Evolutionary conservation across 441 rosid species (phyloP).

Genomic region (Erysimum cheiri): DNA sequence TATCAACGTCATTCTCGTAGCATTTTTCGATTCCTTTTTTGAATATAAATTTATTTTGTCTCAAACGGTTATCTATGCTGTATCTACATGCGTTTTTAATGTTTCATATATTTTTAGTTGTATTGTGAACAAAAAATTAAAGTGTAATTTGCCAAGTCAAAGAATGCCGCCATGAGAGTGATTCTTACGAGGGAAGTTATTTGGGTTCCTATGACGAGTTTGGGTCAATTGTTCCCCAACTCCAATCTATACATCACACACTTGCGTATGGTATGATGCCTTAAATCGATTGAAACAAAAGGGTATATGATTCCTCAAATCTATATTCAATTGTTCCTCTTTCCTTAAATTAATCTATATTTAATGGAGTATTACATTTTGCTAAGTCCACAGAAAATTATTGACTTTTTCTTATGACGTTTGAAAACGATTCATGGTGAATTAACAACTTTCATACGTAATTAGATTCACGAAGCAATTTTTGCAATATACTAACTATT

Average conservation of each 20-base stretch:
- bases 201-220: conserved; percentile 23
- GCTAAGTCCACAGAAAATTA: background rate
- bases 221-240: conserved; percentile 26
- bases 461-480: background rate
- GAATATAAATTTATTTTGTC: background rate
- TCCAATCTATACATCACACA: conserved; percentile 22
- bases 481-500: background rate
- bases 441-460: background rate
- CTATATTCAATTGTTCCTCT: background rate
- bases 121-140: background rate
- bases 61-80: background rate
- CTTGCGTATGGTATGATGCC: conserved; percentile 26
- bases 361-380: background rate
- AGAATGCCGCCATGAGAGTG: conserved; percentile 26
- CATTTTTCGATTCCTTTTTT: background rate
- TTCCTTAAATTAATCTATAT: background rate
- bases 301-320: conserved; percentile 1
- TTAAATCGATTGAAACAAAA: background rate
- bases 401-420: conserved; percentile 3
- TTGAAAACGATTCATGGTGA: background rate
- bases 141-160: conserved; percentile 26
- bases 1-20: background rate
- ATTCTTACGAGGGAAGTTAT: conserved; percentile 34
- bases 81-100: background rate
- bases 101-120: background rate